phyloP scores from a whole-genome alignment of 1,139 yeast species.

The Yamadazyma siamensis region DNA sequence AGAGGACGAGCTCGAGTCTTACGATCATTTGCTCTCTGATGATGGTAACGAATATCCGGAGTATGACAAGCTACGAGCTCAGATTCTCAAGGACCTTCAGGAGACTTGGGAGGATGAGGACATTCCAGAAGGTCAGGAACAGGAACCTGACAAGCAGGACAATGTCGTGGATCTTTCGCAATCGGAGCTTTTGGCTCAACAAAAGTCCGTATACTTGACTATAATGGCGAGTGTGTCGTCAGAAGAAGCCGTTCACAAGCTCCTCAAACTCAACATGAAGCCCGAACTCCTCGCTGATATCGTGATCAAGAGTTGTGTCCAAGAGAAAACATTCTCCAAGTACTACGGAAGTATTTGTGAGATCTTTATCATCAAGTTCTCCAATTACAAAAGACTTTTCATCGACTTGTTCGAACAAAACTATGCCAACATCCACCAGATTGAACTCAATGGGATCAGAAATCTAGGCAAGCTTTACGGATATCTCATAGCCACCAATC shows the following conservation, averaged over 20 bases:
- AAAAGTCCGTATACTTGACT: constrained; percentile 75
- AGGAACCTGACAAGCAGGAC: constrained; percentile 9
- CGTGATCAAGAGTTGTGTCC: constrained; percentile 79
- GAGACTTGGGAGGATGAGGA: constrained; percentile 13
- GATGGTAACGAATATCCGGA: constrained; percentile 46
- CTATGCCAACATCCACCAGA: constrained; percentile 59
- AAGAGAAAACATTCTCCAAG: constrained; percentile 85
- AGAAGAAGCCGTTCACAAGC: constrained; percentile 90
- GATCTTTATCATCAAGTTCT: constrained; percentile 43
- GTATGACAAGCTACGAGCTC: constrained; percentile 18
- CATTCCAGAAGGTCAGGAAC: constrained; percentile 11
- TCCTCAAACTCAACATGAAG: constrained; percentile 47
- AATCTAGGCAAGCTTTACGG: constrained; percentile 88
- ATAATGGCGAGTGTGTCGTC: constrained; percentile 92
- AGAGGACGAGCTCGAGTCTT: constrained; percentile 40
- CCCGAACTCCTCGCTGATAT: constrained; percentile 59
- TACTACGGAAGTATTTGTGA: constrained; percentile 80
- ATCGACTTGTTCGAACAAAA: constrained; percentile 50
- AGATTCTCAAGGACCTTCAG: constrained; percentile 18
- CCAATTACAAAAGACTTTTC: constrained; percentile 58
- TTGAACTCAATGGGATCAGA: constrained; percentile 70
- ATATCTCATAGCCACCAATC: constrained; percentile 71
- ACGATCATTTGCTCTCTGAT: constrained; percentile 43
- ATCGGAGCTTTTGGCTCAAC: constrained; percentile 55
- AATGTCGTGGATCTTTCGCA: constrained; percentile 62